A percentile compares a stretch with the other conserved stretches of the same genome.
These are phyloP conservation scores for Kodamaea lidongshanica DNA, from an alignment of 805 yeast genomes.

Conservation along the genomic window DNA sequence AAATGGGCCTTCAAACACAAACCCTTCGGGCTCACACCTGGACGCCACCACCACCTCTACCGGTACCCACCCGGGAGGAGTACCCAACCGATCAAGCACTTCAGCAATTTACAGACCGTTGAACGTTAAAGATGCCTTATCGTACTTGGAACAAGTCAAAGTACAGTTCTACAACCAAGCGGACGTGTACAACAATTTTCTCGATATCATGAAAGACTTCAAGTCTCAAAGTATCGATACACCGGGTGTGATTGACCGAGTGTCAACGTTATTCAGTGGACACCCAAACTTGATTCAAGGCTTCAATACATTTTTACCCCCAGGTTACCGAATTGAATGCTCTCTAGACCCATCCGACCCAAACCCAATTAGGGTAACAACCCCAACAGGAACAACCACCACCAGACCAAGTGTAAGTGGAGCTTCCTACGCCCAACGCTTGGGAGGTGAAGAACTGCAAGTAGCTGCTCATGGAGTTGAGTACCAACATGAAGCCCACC, in stretches of 20 bases:
- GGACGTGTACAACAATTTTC: conserved; percentile 90
- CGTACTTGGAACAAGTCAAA: conserved; percentile 93
- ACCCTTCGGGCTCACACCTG: conserved; percentile 8
- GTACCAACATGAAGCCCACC: conserved; percentile 4
- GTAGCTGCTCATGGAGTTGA: conserved; percentile 1
- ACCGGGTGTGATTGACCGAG: conserved; percentile 97
- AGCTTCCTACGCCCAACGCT: conserved; percentile 18
- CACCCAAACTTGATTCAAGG: conserved; percentile 94
- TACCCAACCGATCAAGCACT: conserved; percentile 37
- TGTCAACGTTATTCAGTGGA: conserved; percentile 83
- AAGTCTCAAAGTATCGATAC: conserved; percentile 94
- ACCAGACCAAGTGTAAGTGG: conserved; percentile 51
- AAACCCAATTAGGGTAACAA: conserved; percentile 86
- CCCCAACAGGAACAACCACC: conserved; percentile 82
- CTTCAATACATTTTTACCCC: conserved; percentile 94
- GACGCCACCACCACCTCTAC: conserved; percentile 13
- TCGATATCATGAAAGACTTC: conserved; percentile 98
- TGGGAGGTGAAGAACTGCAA: conserved; percentile 20
- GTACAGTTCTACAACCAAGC: conserved; percentile 87
- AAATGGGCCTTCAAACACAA: conserved; percentile 17
- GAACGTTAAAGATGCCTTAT: conserved; percentile 92
- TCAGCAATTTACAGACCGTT: conserved; percentile 62
- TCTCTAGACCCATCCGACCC: conserved; percentile 85
- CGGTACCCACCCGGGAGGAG: conserved; percentile 26
- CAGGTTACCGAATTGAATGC: conserved; percentile 92